phyloP scores from a whole-genome alignment of 768 basidiomycete genomes.

The Plicaturopsis crispa region DNA sequence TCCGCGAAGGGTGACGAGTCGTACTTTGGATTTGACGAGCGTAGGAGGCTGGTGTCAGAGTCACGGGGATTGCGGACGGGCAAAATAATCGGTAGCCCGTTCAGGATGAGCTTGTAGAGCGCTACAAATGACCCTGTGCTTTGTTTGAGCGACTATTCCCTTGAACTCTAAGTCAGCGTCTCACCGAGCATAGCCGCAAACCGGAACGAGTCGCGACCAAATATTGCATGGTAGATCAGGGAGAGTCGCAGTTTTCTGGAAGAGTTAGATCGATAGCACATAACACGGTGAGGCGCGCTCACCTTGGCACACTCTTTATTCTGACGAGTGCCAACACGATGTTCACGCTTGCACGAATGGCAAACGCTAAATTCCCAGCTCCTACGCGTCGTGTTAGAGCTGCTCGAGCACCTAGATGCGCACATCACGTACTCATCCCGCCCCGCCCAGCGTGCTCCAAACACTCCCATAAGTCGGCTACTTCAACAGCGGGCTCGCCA shows the following conservation, averaged over 20 bases:
- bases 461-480: slow-evolving; percentile 57
- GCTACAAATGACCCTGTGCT: slow-evolving; percentile 62
- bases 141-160: background rate
- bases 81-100: slow-evolving; percentile 66
- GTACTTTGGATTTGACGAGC: slow-evolving; percentile 19
- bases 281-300: slow-evolving; percentile 11
- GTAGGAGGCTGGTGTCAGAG: slow-evolving; percentile 13
- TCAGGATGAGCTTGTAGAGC: slow-evolving; percentile 74
- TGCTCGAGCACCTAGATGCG: slow-evolving; percentile 1
- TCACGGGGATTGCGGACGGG: slow-evolving; percentile 31
- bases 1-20: slow-evolving; percentile 17
- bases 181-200: slow-evolving; percentile 86
- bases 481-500: slow-evolving; percentile 67
- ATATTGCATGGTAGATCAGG: slow-evolving; percentile 73
- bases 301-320: slow-evolving; percentile 63
- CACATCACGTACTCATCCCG: slow-evolving; percentile 52
- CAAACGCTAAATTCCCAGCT: slow-evolving; percentile 73
- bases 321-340: slow-evolving; percentile 71
- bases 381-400: slow-evolving; percentile 34
- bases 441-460: slow-evolving; percentile 65
- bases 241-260: slow-evolving; percentile 54
- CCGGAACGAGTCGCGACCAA: slow-evolving; percentile 75
- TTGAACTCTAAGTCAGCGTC: slow-evolving; percentile 6
- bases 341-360: slow-evolving; percentile 78
- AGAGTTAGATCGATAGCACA: background rate